Conservation (phyloP, 345 rosid genomes). For the Xanthoceras sorbifolium region DNA sequence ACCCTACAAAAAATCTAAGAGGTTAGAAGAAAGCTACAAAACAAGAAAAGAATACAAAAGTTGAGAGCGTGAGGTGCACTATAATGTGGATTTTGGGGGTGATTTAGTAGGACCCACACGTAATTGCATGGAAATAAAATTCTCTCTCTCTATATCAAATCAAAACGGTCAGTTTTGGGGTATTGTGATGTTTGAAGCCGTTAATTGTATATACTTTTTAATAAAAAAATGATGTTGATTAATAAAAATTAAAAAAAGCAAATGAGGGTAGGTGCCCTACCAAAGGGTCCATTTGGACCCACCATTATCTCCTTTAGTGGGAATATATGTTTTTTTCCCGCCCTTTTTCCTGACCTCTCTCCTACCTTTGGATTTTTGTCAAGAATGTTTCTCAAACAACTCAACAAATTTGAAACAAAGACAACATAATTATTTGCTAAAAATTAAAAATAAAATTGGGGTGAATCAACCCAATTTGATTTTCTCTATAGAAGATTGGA, state of each 20-base stretch:
- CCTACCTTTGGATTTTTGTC: neutral
- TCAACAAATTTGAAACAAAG: too few species aligned
- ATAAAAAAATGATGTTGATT: too few species aligned
- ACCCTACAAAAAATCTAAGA: neutral
- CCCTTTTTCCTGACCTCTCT: slow-evolving; percentile 38
- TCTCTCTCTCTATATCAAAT: neutral
- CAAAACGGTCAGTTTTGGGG: neutral
- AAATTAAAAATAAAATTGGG: too few species aligned
- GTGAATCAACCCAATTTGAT: neutral
- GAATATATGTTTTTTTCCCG: slow-evolving; percentile 18
- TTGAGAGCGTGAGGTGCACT: slow-evolving; percentile 23
- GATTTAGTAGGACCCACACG: slow-evolving; percentile 21
- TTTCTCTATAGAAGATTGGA: neutral
- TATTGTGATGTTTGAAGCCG: slow-evolving; percentile 26
- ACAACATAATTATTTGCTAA: too few species aligned
- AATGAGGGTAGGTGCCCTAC: neutral
- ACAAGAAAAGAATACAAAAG: neutral
- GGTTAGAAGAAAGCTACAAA: neutral
- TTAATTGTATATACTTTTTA: neutral
- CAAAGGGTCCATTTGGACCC: slow-evolving; percentile 11
- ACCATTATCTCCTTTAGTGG: slow-evolving; percentile 18
- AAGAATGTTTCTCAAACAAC: too few species aligned
- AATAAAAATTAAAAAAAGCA: neutral
- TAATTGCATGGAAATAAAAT: neutral
- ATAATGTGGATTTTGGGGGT: neutral